A percentile compares a stretch with the other conserved stretches of the same genome.
These are phyloP conservation scores for Achaetomiella virescens DNA, from an alignment of 495 filamentous ascomycete genomes.

Conservation along the genomic window DNA sequence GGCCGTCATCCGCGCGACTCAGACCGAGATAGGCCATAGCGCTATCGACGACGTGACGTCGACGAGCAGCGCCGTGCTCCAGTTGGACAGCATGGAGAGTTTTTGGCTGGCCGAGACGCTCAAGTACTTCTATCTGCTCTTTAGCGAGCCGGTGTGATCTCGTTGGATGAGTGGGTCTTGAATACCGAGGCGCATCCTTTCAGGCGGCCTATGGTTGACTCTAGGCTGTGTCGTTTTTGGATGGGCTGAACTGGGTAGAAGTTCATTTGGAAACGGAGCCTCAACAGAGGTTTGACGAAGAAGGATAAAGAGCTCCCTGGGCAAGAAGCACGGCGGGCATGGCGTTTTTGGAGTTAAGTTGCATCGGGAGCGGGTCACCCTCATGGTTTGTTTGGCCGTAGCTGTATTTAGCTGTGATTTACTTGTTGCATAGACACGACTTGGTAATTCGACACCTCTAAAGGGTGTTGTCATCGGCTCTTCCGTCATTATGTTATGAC, in stretches of 20 bases:
- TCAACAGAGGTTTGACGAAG: too few relatives aligned
- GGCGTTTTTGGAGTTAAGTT: too few relatives aligned
- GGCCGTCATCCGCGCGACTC: slow-evolving; percentile 60
- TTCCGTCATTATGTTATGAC: too few relatives aligned
- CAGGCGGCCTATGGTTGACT: slow-evolving; percentile 38
- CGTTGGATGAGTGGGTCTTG: slow-evolving; percentile 80
- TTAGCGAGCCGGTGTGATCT: slow-evolving; percentile 67
- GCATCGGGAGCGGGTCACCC: too few relatives aligned
- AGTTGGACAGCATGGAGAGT: slow-evolving; percentile 49
- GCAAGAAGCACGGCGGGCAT: too few relatives aligned
- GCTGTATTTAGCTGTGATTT: too few relatives aligned
- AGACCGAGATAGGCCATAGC: slow-evolving; percentile 59
- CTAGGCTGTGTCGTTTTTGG: neutral
- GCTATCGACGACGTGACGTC: slow-evolving; percentile 64
- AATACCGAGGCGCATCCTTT: slow-evolving; percentile 57
- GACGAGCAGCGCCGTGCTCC: slow-evolving; percentile 4
- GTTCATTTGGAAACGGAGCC: neutral
- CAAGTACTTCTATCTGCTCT: slow-evolving; percentile 93
- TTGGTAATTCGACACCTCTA: too few relatives aligned
- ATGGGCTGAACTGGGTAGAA: neutral
- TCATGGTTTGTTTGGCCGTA: too few relatives aligned
- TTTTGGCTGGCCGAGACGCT: slow-evolving; percentile 75
- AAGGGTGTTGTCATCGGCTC: too few relatives aligned
- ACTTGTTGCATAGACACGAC: too few relatives aligned
- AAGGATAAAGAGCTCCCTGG: too few relatives aligned